phyloP scores from a whole-genome alignment of 768 basidiomycete genomes.

The Leccinum arenicola region DNA sequence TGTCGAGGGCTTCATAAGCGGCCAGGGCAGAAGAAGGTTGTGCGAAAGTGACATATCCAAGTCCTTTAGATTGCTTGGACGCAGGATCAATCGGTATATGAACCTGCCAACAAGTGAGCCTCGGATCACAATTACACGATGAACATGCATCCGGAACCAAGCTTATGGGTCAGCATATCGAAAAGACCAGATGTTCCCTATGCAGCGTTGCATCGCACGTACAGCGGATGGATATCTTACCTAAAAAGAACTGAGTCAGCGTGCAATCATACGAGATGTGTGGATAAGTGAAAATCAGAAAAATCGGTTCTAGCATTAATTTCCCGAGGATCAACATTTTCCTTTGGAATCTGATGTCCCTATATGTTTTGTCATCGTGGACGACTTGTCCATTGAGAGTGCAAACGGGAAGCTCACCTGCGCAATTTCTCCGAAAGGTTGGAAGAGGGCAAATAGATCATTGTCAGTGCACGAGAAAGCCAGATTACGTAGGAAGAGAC shows the following conservation, averaged over 20 bases:
- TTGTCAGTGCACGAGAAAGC: conserved; percentile 76
- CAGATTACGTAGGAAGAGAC: conserved; percentile 95
- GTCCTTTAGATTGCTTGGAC: conserved; percentile 52
- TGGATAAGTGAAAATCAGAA: conserved; percentile 20
- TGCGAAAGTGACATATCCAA: conserved; percentile 58
- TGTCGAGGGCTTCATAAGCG: conserved; percentile 79
- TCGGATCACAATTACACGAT: neutral
- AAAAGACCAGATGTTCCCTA: conserved; percentile 60
- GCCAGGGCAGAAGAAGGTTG: conserved; percentile 49
- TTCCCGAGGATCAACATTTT: conserved; percentile 38
- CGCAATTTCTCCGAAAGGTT: conserved; percentile 64
- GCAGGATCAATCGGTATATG: conserved; percentile 53
- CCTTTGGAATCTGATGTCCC: conserved; percentile 48
- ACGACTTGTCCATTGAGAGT: conserved; percentile 5
- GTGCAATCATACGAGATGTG: neutral
- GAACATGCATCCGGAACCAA: conserved; percentile 35
- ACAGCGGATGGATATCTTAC: conserved; percentile 4
- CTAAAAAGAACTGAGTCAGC: conserved; percentile 13
- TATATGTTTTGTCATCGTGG: conserved; percentile 41
- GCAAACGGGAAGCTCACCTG: conserved; percentile 54
- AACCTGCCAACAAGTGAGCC: conserved; percentile 35
- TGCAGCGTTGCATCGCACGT: neutral
- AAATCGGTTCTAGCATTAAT: conserved; percentile 51
- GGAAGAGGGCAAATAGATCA: conserved; percentile 66
- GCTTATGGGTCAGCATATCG: conserved; percentile 45